Percentiles rank a stretch among this genome's conserved stretches.
Conservation (phyloP, 2,329 filamentous ascomycete species). For the Botrytis tulipae region DNA sequence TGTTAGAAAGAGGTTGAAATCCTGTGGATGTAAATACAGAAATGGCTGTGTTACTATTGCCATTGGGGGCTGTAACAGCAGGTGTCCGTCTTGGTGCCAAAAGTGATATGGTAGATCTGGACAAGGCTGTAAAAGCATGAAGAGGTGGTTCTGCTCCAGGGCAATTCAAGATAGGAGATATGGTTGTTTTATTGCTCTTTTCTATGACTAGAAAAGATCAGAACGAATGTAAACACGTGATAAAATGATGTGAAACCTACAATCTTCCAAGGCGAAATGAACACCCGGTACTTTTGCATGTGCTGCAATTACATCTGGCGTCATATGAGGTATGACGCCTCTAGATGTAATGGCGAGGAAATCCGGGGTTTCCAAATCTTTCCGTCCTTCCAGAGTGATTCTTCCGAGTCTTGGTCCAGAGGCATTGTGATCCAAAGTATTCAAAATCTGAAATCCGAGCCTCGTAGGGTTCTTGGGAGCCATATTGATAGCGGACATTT, state of each 20-base stretch:
- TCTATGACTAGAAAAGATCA: conserved; percentile 52
- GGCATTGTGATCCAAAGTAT: conserved; percentile 23
- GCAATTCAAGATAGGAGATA: conserved; percentile 50
- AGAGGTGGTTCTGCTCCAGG: conserved; percentile 49
- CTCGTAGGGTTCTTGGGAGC: conserved; percentile 21
- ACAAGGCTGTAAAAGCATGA: conserved; percentile 73
- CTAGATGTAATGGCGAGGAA: conserved; percentile 79
- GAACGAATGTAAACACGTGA: conserved; percentile 23
- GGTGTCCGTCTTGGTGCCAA: conserved; percentile 77
- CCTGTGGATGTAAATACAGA: conserved; percentile 84
- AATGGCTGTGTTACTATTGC: conserved; percentile 69
- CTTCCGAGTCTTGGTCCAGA: conserved; percentile 34
- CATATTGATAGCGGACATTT: conserved; percentile 20
- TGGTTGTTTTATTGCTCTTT: conserved; percentile 42
- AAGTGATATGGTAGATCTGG: conserved; percentile 63
- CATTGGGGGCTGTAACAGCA: conserved; percentile 67
- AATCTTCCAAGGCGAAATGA: conserved; percentile 88
- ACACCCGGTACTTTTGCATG: conserved; percentile 65
- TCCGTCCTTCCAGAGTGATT: conserved; percentile 59
- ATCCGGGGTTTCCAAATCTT: conserved; percentile 75
- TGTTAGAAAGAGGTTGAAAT: conserved; percentile 67
- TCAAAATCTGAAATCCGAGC: conserved; percentile 32
- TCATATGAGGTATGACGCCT: conserved; percentile 82
- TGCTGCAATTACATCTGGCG: conserved; percentile 74
- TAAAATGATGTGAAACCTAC: conserved; percentile 54